Evolutionary conservation across 2,329 filamentous ascomycete genomes (phyloP), one percentile per base, ranked within the genome.

Genomic region (Calycina herbarum): DNA sequence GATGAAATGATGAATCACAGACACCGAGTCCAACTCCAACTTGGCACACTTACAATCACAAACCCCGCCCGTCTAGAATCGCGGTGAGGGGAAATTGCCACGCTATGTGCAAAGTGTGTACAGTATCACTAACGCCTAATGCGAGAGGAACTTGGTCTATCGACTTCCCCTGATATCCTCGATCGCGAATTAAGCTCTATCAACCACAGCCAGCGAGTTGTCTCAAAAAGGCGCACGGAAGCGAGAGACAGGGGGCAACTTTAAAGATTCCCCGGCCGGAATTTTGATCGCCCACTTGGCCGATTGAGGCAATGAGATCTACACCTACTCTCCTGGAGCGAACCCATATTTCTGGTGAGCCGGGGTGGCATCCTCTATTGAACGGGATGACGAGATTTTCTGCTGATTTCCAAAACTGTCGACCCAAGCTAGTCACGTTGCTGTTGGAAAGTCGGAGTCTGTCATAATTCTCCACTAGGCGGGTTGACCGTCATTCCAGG

Each of bases 141-240:
- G 45, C 8, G n/a, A 51, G 45, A 51, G 24, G 20, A 51, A 24
- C 45, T 51, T 29, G 27, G 45, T 51, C 45, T 51, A 51, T 51
- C 45, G 45, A 51, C 17, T 62, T 35, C 31, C 45, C 60, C 51
- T 35, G 48, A 59, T 63, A 48, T 29, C 62, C 45, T 24, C 20
- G 20, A 20, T 20, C 20, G 20, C 45, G 20, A 51, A 51, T 24
- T 24, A 51, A 51, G n/a, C 20, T 63, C 27, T 57, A 45, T 66
- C 7, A 20, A 38, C 31, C 60, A 63, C 66, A 58, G 63, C 58
- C 58, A 66, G 61, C 31, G 51, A 59, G 24, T 45, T 63, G 66
- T 70, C 70, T 69, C 29, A 64, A 59, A 70, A 65, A 64, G 67
- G 70, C 64, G 62, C 56, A 61, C 57, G 42, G 59, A 69, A 71